Percentiles rank a stretch among this genome's conserved stretches.
These are phyloP conservation scores for Kokia cookei DNA, from an alignment of 441 rosid genomes.

Conservation along the genomic window DNA sequence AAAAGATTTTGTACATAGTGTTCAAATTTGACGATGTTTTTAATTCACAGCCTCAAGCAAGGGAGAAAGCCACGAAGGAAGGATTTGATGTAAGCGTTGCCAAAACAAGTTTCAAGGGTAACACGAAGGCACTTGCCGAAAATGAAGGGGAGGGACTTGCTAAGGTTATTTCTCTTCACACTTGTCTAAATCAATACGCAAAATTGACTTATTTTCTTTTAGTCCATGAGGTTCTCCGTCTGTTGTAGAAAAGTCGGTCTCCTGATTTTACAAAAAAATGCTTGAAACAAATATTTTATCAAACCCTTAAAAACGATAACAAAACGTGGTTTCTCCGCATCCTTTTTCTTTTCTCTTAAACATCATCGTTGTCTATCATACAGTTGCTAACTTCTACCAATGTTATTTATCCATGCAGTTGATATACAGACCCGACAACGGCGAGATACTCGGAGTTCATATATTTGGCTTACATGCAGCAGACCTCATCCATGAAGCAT, in stretches of 20 bases:
- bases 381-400: not conserved
- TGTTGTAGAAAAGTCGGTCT: not conserved
- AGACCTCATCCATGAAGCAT: conserved; percentile 97
- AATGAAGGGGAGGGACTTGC: conserved; percentile 97
- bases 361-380: not conserved
- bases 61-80: conserved; percentile 79
- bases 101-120: conserved; percentile 96
- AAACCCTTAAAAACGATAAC: not conserved
- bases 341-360: not conserved
- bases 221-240: not conserved
- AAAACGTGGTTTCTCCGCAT: not conserved
- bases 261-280: not conserved
- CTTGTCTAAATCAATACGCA: not conserved
- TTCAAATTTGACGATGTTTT: not conserved
- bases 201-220: not conserved
- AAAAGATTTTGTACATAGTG: not conserved
- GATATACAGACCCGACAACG: conserved; percentile 92
- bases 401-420: conserved; percentile 40
- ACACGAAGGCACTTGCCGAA: conserved; percentile 94
- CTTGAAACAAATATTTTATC: not conserved
- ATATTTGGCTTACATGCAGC: conserved; percentile 96
- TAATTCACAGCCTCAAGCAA: conserved; percentile 80
- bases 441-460: conserved; percentile 96
- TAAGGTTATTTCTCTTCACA: conserved; percentile 42
- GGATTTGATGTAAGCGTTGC: conserved; percentile 80